Conservation (phyloP, 495 filamentous ascomycete genomes). For the Talaromyces nanjingensis region DNA sequence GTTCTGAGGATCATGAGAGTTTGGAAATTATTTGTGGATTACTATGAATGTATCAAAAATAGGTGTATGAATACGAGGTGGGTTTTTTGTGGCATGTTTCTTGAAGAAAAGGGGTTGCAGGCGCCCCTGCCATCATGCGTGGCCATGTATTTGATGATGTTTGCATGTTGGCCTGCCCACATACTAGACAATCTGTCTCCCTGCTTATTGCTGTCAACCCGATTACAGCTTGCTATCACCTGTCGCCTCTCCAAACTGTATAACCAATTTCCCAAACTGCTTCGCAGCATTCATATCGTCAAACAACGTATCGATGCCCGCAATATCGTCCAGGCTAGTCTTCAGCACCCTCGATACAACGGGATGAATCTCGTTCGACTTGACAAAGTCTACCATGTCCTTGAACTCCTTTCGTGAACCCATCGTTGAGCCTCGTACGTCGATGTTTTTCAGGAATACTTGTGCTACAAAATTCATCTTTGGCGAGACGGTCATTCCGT, state of each 20-base stretch:
- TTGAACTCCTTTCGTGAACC: conserved; percentile 67
- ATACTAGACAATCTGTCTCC: too few relatives aligned
- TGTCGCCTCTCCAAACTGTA: conserved; percentile 40
- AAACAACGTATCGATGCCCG: conserved; percentile 61
- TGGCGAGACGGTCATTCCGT: conserved; percentile 73
- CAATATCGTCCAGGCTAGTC: conserved; percentile 54
- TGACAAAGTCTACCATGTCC: conserved; percentile 72
- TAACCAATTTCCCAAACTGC: conserved; percentile 74
- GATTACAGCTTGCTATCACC: conserved; percentile 37
- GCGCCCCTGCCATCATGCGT: not conserved
- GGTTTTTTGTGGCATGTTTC: not conserved
- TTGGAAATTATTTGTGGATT: not conserved
- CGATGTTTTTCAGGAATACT: conserved; percentile 69
- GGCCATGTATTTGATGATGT: too few relatives aligned
- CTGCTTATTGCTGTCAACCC: not conserved
- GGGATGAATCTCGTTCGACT: conserved; percentile 53
- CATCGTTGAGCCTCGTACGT: conserved; percentile 67
- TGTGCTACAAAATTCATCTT: conserved; percentile 65
- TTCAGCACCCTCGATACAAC: conserved; percentile 56
- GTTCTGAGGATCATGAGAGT: not conserved
- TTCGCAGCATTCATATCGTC: conserved; percentile 67
- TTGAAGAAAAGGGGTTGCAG: not conserved
- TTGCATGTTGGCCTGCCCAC: too few relatives aligned
- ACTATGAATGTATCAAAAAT: not conserved
- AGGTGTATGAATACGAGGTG: not conserved